Evolutionary conservation across 2,329 filamentous ascomycete species (phyloP).

Genomic region (Diaporthe nobilis): DNA sequence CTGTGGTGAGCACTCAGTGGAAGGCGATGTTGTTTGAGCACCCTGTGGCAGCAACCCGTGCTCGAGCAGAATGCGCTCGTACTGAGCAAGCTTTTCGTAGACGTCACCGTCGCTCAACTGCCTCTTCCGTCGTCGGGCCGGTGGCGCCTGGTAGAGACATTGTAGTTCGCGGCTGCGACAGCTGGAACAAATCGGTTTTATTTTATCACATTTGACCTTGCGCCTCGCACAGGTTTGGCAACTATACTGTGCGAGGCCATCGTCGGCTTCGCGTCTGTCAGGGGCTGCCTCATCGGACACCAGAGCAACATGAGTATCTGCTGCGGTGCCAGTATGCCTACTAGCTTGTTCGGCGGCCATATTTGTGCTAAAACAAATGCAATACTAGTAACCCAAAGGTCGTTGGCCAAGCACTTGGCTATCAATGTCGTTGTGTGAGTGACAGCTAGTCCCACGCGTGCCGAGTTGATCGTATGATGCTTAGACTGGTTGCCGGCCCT

Average conservation of each 20-base stretch:
- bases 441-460: no score
- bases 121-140: slow-evolving; percentile 55
- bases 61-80: slow-evolving; percentile 55
- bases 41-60: slow-evolving; percentile 50
- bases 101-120: slow-evolving; percentile 50
- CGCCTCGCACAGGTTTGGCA: slow-evolving; percentile 49
- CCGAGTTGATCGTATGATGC: neutral
- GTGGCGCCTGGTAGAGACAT: slow-evolving; percentile 57
- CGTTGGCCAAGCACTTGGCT: neutral
- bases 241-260: slow-evolving; percentile 39
- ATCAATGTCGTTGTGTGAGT: neutral
- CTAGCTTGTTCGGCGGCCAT: neutral
- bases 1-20: neutral
- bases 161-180: slow-evolving; percentile 39
- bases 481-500: neutral
- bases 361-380: neutral
- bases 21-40: slow-evolving; percentile 1
- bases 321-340: neutral
- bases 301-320: neutral
- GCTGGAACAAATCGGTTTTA: slow-evolving; percentile 43
- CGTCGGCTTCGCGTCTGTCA: neutral
- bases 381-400: no score
- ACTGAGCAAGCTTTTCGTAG: slow-evolving; percentile 54
- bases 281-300: neutral
- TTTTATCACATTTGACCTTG: slow-evolving; percentile 51